Percentiles rank a stretch among this genome's conserved stretches.
phyloP scores from a whole-genome alignment of 1,284 basidiomycete genomes.

The Ustilago loliicola region DNA sequence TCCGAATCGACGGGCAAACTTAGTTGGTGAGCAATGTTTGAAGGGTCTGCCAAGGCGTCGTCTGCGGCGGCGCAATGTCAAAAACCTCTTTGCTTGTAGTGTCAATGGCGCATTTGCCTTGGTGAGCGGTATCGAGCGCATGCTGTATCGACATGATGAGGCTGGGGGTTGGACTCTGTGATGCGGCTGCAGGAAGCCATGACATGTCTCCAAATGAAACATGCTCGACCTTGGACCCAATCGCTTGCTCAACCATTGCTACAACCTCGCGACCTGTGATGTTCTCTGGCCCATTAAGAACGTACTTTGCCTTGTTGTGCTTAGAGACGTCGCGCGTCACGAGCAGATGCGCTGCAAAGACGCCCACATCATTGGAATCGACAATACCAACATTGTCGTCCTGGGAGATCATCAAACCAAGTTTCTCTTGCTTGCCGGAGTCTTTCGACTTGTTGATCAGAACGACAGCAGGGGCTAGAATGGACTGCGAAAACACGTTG shows the following conservation, averaged over 20 bases:
- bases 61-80: neutral
- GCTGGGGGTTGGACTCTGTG: neutral
- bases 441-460: neutral
- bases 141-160: neutral
- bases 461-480: neutral
- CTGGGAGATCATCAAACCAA: neutral
- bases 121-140: neutral
- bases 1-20: too few species aligned
- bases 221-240: neutral
- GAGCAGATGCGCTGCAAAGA: neutral
- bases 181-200: neutral
- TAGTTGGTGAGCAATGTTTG: neutral
- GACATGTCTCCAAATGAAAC: neutral
- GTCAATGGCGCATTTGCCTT: neutral
- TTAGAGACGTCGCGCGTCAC: neutral
- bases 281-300: neutral
- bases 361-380: neutral
- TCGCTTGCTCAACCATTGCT: neutral
- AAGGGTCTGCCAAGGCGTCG: neutral
- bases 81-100: neutral
- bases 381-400: neutral
- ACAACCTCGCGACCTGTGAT: neutral
- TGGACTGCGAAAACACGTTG: neutral
- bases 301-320: neutral
- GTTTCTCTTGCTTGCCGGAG: neutral